A percentile compares a stretch with the other conserved stretches of the same genome.
Evolutionary conservation across 2,329 filamentous ascomycete species (phyloP).

Genomic region (Fusarium haematococcum): DNA sequence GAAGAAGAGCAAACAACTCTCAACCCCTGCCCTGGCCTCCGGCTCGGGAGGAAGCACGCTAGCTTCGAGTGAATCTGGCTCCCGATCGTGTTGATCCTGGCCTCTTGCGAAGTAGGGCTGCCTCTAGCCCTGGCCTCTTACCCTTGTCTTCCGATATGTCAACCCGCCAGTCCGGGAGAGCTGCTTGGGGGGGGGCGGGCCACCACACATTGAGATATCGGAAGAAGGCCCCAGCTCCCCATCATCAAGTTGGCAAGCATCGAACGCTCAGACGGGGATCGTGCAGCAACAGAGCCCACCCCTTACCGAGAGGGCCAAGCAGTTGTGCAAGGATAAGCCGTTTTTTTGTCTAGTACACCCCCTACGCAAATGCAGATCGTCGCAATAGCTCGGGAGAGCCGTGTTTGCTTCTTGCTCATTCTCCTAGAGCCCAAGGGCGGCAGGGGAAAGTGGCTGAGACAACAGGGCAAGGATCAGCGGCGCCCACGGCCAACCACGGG

Average conservation of each 20-base stretch:
- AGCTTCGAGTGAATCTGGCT: background rate
- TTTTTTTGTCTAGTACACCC: background rate
- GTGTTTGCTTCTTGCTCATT: slow-evolving; percentile 8
- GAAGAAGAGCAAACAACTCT: background rate
- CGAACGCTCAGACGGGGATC: slow-evolving; percentile 27
- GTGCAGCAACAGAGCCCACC: background rate
- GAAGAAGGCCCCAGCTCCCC: background rate
- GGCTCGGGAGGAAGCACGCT: background rate
- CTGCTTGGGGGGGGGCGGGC: background rate
- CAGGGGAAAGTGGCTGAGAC: slow-evolving; percentile 4
- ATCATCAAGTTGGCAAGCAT: background rate
- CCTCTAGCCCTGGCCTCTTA: background rate
- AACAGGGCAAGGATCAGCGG: slow-evolving; percentile 22
- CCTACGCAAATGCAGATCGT: slow-evolving; percentile 22
- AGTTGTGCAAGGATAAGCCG: background rate
- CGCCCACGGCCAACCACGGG: slow-evolving; percentile 3
- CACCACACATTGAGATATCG: background rate
- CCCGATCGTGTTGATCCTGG: slow-evolving; percentile 35
- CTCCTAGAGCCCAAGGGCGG: slow-evolving; percentile 22
- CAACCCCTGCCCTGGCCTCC: background rate
- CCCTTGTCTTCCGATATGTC: slow-evolving; percentile 22
- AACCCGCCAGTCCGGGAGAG: slow-evolving; percentile 27
- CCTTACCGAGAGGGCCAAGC: background rate
- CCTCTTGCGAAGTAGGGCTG: slow-evolving; percentile 24
- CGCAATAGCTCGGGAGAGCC: background rate